Percentiles rank a stretch among this genome's conserved stretches.
These are phyloP conservation scores for Yamadazyma laniorum DNA, from an alignment of 805 yeast species.

Conservation along the genomic window DNA sequence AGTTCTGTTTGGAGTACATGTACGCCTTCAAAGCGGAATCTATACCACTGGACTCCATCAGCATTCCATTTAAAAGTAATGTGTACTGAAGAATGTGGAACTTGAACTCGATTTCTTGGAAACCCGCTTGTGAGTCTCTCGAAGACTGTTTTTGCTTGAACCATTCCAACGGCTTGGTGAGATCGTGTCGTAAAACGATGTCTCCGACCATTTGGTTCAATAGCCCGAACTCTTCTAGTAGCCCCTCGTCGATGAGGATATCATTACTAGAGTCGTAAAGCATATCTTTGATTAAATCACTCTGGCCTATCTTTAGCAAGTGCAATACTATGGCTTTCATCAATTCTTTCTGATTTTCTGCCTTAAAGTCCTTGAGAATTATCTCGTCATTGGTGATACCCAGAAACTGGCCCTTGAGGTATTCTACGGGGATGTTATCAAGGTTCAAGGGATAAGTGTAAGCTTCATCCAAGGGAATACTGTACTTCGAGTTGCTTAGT, in stretches of 20 bases:
- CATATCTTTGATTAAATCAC: slow-evolving; percentile 32
- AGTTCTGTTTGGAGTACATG: slow-evolving; percentile 37
- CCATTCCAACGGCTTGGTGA: slow-evolving; percentile 34
- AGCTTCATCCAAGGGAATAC: slow-evolving; percentile 39
- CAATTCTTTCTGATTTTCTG: slow-evolving; percentile 29
- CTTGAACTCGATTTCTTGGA: slow-evolving; percentile 34
- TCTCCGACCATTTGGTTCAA: slow-evolving; percentile 35
- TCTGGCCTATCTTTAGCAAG: slow-evolving; percentile 39
- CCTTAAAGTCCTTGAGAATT: slow-evolving; percentile 14
- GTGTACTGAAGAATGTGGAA: slow-evolving; percentile 40
- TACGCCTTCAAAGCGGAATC: slow-evolving; percentile 33
- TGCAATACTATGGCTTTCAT: slow-evolving; percentile 39
- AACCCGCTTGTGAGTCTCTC: slow-evolving; percentile 1
- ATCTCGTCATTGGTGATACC: slow-evolving; percentile 6
- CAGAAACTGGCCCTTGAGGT: slow-evolving; percentile 2
- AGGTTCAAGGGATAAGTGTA: slow-evolving; percentile 38
- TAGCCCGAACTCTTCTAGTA: slow-evolving; percentile 26
- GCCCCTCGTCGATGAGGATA: slow-evolving; percentile 20
- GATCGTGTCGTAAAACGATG: slow-evolving; percentile 30
- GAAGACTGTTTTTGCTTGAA: slow-evolving; percentile 20
- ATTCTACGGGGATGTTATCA: slow-evolving; percentile 24
- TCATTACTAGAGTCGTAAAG: slow-evolving; percentile 20
- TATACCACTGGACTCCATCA: slow-evolving; percentile 5
- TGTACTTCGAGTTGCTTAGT: slow-evolving; percentile 25
- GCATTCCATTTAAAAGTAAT: slow-evolving; percentile 25